Evolutionary conservation across 768 basidiomycete species (phyloP), one percentile per base, ranked within the genome.

Genomic region (Leccinum subgranulosum): DNA sequence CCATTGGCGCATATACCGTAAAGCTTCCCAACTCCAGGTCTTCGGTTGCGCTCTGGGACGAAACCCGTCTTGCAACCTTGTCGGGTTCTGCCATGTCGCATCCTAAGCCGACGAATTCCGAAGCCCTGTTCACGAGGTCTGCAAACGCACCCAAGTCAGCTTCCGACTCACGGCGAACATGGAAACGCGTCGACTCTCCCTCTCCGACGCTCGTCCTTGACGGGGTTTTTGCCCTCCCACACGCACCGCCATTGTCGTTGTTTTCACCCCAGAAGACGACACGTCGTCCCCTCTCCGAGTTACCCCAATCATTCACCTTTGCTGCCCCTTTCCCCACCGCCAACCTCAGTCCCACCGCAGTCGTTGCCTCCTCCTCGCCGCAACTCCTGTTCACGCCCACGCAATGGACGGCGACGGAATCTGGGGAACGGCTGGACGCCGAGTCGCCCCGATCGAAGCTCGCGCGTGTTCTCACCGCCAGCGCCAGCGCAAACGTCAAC

Each of bases 361-460:
- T 12, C 15, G 21, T 23, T 19, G 6, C 21, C 6, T 7, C 19
- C 23, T 19, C 19, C 11, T 6, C 23, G 6, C 19, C 17, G 6
- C 19, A 23, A 23, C 45, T 6, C 12, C 21, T 46, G 6, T 6
- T 4, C 2, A 10, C 6, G 6, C 7, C 9, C 9, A 21, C 39
- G 9, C 53, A 41, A n/a, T 39, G 17, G 1, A 19, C 10, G 0
- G 14, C 23, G 0, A 25, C 9, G 0, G 10, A n/a, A 4, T 10
- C 19, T 21, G n/a, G 7, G 3, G 29, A 10, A 49, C 28, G 6
- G 1, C 6, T 49, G 6, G 39, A 17, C 1, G 12, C 43, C 3
- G 60, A 65, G 8, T 67, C 64, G 1, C 66, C 66, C 5, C 58
- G 66, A 5, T 66, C 66, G 4, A 67, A 57, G 49, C 66, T 67